Conservation (phyloP, 345 rosid species). For the Eucalyptus guilfoylei region DNA sequence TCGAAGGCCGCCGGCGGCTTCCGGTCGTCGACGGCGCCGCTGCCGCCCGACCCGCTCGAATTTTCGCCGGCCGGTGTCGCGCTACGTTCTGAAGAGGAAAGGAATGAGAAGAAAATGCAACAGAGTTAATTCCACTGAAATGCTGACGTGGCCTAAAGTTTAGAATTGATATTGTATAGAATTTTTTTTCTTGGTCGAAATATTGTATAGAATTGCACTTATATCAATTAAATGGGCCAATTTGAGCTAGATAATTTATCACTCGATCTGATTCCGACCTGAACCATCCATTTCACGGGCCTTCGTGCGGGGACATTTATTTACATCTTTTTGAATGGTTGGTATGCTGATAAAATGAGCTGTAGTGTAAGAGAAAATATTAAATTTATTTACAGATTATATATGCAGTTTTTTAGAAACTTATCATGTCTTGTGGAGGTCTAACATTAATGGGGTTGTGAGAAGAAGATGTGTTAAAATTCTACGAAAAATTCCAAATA, state of each 20-base stretch:
- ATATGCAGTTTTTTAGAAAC: background rate
- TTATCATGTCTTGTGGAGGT: background rate
- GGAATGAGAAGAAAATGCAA: background rate
- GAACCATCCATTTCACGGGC: background rate
- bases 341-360: fast-evolving
- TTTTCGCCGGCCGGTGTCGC: background rate
- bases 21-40: background rate
- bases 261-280: background rate
- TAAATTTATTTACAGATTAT: background rate
- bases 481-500: fast-evolving
- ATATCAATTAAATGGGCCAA: background rate
- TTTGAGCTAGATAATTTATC: background rate
- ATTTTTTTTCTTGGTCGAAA: background rate
- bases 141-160: background rate
- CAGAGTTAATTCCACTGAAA: background rate
- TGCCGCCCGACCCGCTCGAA: background rate
- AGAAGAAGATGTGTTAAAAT: background rate
- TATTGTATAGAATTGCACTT: background rate
- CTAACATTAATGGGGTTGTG: background rate
- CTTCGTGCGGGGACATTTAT: fast-evolving
- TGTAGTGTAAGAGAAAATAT: background rate
- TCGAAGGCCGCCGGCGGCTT: background rate
- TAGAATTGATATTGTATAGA: background rate
- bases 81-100: background rate
- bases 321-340: background rate